phyloP scores from a whole-genome alignment of 176 grass and related monocot species.

The Rhynchospora breviuscula region DNA sequence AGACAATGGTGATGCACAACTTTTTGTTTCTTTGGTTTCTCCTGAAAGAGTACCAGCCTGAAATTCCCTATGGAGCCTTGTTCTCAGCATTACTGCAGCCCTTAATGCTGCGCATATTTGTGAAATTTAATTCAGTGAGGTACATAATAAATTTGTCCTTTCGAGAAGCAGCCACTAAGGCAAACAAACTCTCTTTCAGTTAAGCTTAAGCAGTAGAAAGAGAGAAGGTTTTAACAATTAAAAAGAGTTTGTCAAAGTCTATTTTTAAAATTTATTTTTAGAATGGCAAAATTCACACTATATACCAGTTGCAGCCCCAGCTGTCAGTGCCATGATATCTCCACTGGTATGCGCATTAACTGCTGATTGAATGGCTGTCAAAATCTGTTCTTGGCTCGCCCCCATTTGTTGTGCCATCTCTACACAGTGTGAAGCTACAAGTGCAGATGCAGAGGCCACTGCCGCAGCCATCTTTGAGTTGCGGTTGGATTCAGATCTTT shows the following conservation, averaged over 20 bases:
- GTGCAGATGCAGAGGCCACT: conserved; percentile 64
- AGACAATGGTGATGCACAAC: conserved; percentile 47
- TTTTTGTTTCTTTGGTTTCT: conserved; percentile 43
- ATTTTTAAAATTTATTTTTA: not conserved
- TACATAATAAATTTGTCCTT: not conserved
- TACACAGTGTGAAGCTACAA: conserved; percentile 86
- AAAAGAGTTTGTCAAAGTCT: too few species aligned
- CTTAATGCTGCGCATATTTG: conserved; percentile 43
- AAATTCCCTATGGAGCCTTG: conserved; percentile 79
- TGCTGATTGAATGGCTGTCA: conserved; percentile 63
- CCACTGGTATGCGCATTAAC: conserved; percentile 82
- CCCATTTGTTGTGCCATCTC: conserved; percentile 89
- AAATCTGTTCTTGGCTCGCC: conserved; percentile 75
- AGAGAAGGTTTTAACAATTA: too few species aligned
- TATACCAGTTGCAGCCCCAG: conserved; percentile 67
- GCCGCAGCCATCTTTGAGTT: conserved; percentile 52
- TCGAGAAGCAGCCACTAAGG: too few species aligned
- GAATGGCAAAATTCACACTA: not conserved
- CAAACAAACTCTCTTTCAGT: too few species aligned
- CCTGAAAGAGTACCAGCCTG: conserved; percentile 46
- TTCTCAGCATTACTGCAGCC: conserved; percentile 65
- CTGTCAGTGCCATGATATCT: conserved; percentile 87
- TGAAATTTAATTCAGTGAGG: not conserved
- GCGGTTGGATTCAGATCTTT: conserved; percentile 27
- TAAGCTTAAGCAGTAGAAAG: too few species aligned